Base-by-base conservation (phyloP, 805 yeast species). In the Saturnispora galanensis region DNA sequence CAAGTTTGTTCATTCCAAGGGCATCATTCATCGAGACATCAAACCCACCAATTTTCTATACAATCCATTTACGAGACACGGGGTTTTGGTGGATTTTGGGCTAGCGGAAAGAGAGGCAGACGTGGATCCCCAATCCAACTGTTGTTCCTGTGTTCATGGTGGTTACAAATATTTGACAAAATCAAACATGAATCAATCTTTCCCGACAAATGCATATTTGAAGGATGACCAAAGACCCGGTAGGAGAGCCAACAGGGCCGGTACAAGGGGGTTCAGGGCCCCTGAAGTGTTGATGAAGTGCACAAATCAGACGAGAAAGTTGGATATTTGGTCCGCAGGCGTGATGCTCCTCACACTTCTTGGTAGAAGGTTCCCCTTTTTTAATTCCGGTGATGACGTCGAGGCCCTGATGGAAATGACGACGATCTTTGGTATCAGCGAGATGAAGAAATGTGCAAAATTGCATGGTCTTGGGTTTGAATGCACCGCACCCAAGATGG, bases 201-300 rank as follows among this genome's bases (percentile, higher is more conserved):
- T 57, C 7, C 62, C 64, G 11, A 47, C 54, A 5, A 72, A 73
- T 62, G 90, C 96, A 1, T 87, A 84, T 57, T 83, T 88, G 9
- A 87, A 86, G 58, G 85, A 84, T 54, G 98, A 93, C 65, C 76
- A 77, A 41, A 71, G 97, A 54, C 84, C 94, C 0, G 85, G 93
- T 1, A 73, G 95, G 55, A 73, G 98, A 46, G 97, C 97, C 0
- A 93, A 93, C 56, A 78, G 98, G 54, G 98, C 98, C 13, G 97
- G 97, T 8, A 88, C 97, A 1, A 71, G 97, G 54, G 97, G 97
- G 0, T 88, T 88, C 57, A 71, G 97, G 53, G 96, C 97, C 0
- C 96, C 96, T 0, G 97, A 88, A 59, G 96, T 88, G 4, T 66
- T 89, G 44, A 73, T 87, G 63, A 87, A 86, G 59, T 88, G 97